Evolutionary conservation across 192 early-diverging fungal species (phyloP), one percentile per base, ranked within the genome.

Genomic region (Gaertneriomyces sp.): DNA sequence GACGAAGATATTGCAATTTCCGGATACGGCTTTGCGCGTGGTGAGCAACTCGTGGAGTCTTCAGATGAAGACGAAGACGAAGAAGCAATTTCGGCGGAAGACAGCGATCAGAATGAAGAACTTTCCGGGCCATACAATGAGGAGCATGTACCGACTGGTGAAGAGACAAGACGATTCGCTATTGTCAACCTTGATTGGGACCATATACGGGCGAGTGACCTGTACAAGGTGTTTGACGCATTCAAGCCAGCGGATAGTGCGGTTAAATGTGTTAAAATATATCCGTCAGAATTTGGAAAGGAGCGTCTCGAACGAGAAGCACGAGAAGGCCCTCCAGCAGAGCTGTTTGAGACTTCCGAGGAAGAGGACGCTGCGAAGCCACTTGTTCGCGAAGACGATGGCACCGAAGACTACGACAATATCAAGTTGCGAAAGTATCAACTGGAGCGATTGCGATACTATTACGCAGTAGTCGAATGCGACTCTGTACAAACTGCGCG

Each of bases 121-220:
- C 25, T 33, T 33, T 33, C 25, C 25, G 64, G 62, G 44, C 51
- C 71, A 19, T 73, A 62, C 58, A 58, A 38, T 33, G 62, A 66
- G 53, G 67, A 77, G 60, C 42, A 61, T 0, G 60, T 72, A 11
- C 75, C 69, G 11, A 66, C 49, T 17, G 79, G 79, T 52, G 62
- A 73, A 7, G 71, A 69, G 60, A 74, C 94, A 1, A 67, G 71
- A 20, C 79, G 94, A 20, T 85, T 97, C 59, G 96, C 94, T 14
- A 81, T 85, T 10, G 90, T 97, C 25, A 94, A 96, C 66, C 71
- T 98, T 85, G 94, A 98, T 71, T 97, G 96, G 96, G 90, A 93
- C 67, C 85, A 98, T 58, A 79, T 98, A 58, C 71, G 91, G 61
- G 86, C 95, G 0, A 67, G 71, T 0, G 95, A 98, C 71, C 76